Conservation (phyloP, 179 eudicot genomes). For the Camellia oleifera region DNA sequence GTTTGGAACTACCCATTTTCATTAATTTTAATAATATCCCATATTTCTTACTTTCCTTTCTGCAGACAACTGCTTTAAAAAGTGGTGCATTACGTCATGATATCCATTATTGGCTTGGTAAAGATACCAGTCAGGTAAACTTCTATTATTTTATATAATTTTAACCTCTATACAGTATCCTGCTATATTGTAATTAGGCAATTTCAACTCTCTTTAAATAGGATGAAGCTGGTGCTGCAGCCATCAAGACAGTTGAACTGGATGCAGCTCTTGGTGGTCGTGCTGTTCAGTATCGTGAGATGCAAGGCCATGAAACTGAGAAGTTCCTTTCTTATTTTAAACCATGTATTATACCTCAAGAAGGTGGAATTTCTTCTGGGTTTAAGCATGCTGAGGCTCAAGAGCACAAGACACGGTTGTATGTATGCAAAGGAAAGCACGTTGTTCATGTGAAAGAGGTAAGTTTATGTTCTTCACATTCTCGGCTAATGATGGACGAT, state of each 20-base stretch:
- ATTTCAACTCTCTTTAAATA: conserved; percentile 32
- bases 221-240: conserved; percentile 97
- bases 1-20: background rate
- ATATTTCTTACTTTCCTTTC: conserved; percentile 20
- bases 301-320: conserved; percentile 96
- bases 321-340: conserved; percentile 95
- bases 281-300: conserved; percentile 97
- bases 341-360: conserved; percentile 95
- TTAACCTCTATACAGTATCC: background rate
- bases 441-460: conserved; percentile 96
- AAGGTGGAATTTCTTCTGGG: conserved; percentile 93
- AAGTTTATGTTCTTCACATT: conserved; percentile 22
- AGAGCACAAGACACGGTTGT: conserved; percentile 73
- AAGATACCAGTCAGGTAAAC: conserved; percentile 90
- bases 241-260: conserved; percentile 86
- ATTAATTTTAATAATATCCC: background rate
- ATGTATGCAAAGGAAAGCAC: conserved; percentile 84
- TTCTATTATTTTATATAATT: conserved; percentile 1
- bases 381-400: conserved; percentile 84
- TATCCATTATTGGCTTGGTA: conserved; percentile 97
- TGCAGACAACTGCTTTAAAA: conserved; percentile 78
- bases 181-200: conserved; percentile 19
- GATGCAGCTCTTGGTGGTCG: conserved; percentile 98
- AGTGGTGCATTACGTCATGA: conserved; percentile 82
- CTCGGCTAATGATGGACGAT: conserved; percentile 2